Conservation (phyloP, 257 asterid genomes). For the Plantago elongata region DNA sequence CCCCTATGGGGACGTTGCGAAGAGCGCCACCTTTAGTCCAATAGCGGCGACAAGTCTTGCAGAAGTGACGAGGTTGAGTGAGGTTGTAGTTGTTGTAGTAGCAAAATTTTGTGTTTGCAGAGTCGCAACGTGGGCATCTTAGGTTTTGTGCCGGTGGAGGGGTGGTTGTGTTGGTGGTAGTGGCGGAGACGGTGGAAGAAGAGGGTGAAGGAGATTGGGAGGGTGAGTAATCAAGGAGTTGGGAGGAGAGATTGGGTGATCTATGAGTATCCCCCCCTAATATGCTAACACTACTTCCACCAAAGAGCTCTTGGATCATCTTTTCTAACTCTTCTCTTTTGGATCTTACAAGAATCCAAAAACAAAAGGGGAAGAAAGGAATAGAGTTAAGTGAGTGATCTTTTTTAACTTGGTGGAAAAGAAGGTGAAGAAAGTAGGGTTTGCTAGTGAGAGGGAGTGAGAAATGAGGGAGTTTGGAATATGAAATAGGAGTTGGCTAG, state of each 20-base stretch:
- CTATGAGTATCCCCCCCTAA: conserved; percentile 32
- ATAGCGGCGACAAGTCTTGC: conserved; percentile 91
- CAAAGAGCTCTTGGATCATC: conserved; percentile 73
- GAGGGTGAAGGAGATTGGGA: conserved; percentile 29
- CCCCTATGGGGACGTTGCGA: conserved; percentile 85
- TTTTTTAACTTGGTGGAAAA: conserved; percentile 22
- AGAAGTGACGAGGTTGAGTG: conserved; percentile 91
- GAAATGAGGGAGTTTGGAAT: conserved; percentile 23
- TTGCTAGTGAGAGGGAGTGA: conserved; percentile 16
- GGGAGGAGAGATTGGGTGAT: conserved; percentile 30
- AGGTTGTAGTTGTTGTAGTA: conserved; percentile 91
- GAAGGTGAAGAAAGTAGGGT: conserved; percentile 31
- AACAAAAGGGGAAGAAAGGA: conserved; percentile 17
- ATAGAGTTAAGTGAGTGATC: conserved; percentile 20
- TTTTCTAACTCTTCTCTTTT: conserved; percentile 14
- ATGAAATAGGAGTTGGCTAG: background rate
- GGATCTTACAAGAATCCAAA: conserved; percentile 25
- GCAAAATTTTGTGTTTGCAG: conserved; percentile 74
- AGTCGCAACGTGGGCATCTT: conserved; percentile 79
- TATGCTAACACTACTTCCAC: conserved; percentile 39
- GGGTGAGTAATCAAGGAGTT: conserved; percentile 25
- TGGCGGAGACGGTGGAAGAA: conserved; percentile 22
- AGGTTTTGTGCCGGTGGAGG: conserved; percentile 35
- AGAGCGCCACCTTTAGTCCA: conserved; percentile 93
- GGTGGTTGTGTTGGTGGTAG: conserved; percentile 19